Evolutionary conservation across 257 asterid genomes (phyloP), one percentile per base, ranked within the genome.

Genomic region (Forsythia suspensa): DNA sequence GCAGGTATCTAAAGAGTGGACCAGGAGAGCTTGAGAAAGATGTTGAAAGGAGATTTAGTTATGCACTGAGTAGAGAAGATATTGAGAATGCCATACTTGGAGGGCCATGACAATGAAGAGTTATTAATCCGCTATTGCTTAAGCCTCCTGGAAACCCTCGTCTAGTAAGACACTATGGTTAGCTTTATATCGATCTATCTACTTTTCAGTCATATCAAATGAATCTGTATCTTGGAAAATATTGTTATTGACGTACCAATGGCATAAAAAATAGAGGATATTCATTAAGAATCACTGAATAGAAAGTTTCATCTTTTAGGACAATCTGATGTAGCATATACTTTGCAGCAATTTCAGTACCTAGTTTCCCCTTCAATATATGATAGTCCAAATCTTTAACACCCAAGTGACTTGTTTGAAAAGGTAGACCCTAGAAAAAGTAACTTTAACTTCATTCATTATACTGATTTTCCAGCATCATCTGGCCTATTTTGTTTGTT

Each of bases 31-130:
- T 96, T 18, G 99, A 91, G 83, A 96, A 92, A 83, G 97, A 96
- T 51, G 85, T 96, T 0, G 99, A 96, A 76, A 91, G 99, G 82
- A 87, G 97, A 87, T 96, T 96, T 85, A 96, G 98, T 80, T 96
- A 96, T 41, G 98, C 99, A 0, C 88, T 93, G 16, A 92, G 99
- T 80, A 89, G 99, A 84, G 99, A 96, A 84, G 99, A 96, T 82
- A 92, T 94, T 37, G 98, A 96, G 80, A 96, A 96, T 76, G 98
- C 99, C 59, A 90, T 96, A 77, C 98, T 96, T 63, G 99, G 98
- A 87, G 98, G 98, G 66, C 99, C 99, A 55, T 91, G 83, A 89
- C 74, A 74, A 68, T 59, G 7, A 12, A 55, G 69, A 61, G 2
- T 9, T 29, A 9, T 24, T 10, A n/a, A 20, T 48, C n/a, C 38